phyloP scores from a whole-genome alignment of 2,329 filamentous ascomycete genomes.

The Fusarium setosum region DNA sequence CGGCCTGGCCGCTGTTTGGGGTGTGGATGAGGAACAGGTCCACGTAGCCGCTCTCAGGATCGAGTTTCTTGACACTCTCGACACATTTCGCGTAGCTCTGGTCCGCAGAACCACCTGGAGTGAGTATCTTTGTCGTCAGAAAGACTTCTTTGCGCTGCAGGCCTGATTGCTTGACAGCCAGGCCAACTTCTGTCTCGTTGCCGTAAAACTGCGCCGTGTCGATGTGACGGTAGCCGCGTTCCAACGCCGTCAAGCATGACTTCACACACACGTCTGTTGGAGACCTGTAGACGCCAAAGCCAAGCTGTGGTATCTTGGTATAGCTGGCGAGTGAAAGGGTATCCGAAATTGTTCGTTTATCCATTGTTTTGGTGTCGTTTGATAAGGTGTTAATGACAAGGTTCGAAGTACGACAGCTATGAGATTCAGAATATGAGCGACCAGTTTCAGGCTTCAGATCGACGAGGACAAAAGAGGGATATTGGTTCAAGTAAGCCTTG shows the following conservation, averaged over 20 bases:
- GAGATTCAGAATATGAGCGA: neutral
- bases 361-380: neutral
- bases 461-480: slow-evolving; percentile 28
- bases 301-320: slow-evolving; percentile 68
- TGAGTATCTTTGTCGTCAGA: slow-evolving; percentile 65
- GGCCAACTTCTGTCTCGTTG: slow-evolving; percentile 59
- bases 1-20: slow-evolving; percentile 63
- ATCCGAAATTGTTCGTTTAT: slow-evolving; percentile 29
- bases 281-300: slow-evolving; percentile 77
- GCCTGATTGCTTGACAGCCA: slow-evolving; percentile 58
- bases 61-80: slow-evolving; percentile 72
- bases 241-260: slow-evolving; percentile 67
- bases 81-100: slow-evolving; percentile 69
- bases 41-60: slow-evolving; percentile 67
- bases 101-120: slow-evolving; percentile 59
- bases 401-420: neutral
- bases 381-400: no score
- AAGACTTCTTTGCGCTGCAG: slow-evolving; percentile 60
- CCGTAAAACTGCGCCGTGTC: slow-evolving; percentile 55
- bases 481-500: neutral
- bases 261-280: slow-evolving; percentile 62
- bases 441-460: no score
- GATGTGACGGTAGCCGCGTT: slow-evolving; percentile 67
- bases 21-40: slow-evolving; percentile 78
- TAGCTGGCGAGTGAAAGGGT: slow-evolving; percentile 38